A percentile compares a stretch with the other conserved stretches of the same genome.
Conservation (phyloP, 148 eudicot species). For the Rhododendron ferrugineum region DNA sequence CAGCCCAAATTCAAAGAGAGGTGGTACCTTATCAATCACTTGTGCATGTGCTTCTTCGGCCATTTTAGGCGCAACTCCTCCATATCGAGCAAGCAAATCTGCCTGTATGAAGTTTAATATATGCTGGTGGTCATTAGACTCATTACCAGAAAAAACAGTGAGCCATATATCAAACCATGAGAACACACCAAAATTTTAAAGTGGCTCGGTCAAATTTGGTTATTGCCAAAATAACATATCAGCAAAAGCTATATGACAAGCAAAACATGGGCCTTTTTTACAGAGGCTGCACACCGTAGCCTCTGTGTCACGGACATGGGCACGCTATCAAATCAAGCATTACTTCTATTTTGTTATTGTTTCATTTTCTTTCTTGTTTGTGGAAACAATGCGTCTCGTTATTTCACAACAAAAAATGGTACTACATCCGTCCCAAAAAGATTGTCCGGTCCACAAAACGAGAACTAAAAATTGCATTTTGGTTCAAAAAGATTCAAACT, state of each 20-base stretch:
- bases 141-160: neutral
- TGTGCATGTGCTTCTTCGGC: slow-evolving; percentile 92
- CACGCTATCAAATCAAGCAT: neutral
- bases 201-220: neutral
- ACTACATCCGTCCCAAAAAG: neutral
- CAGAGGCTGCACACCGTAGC: neutral
- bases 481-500: neutral
- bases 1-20: neutral
- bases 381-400: neutral
- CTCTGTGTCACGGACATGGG: neutral
- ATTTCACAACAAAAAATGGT: neutral
- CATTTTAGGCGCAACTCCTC: slow-evolving; percentile 99
- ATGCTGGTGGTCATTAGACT: neutral
- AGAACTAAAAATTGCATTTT: neutral
- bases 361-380: neutral
- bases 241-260: slow-evolving; percentile 5
- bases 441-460: neutral
- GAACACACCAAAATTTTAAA: neutral
- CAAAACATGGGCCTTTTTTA: neutral
- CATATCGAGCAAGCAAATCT: slow-evolving; percentile 86
- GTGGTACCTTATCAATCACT: slow-evolving; percentile 75
- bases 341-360: no score
- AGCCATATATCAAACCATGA: neutral
- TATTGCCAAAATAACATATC: neutral
- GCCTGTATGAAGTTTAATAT: slow-evolving; percentile 49